Evolutionary conservation across 2,329 filamentous ascomycete genomes (phyloP), one percentile per base, ranked within the genome.

Genomic region (Colletotrichum coccodes): DNA sequence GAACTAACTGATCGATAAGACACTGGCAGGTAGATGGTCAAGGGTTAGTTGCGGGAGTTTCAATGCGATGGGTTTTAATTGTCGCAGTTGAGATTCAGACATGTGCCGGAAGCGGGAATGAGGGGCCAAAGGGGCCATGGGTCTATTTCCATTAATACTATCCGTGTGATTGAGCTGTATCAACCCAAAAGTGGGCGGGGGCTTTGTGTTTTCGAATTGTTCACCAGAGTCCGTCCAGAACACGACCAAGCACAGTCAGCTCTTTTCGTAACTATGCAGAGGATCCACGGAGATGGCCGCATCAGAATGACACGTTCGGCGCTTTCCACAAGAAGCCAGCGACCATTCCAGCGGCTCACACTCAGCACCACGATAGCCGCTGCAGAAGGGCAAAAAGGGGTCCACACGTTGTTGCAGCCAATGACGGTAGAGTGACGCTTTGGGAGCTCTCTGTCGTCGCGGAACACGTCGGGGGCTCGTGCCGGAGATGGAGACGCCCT

Each of bases 1-100:
- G 14, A n/a, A 11, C 12, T 38, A 50, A 57, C 21, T 38, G 61
- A 68, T 68, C 54, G 65, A 68, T 65, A 68, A 60, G 65, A 53
- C 38, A 40, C 14, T 26, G 38, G 52, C 40, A 18, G 18, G 12
- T 28, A 44, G 28, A 46, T 32, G 6, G 28, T 23, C 65, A 60
- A 53, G 65, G 65, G 53, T 53, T n/a, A 18, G 30, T 67, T 63
- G 50, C 28, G 5, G 26, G 54, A 49, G 59, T 63, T 63, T 42
- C 59, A 54, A 67, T 47, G 64, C 36, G 46, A 58, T 30, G 49
- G 30, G 49, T 30, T 49, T 68, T 42, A 34, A 32, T 53, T 64
- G 60, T 64, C 38, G 36, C 65, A 64, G 60, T 49, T 54, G 53
- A n/a, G 16, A 53, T 46, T 64, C 52, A 53, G 46, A 67, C 28